Percentiles rank a stretch among this genome's conserved stretches.
Evolutionary conservation across 306 rosid genomes (phyloP).

Genomic region (Rosa lucieae): DNA sequence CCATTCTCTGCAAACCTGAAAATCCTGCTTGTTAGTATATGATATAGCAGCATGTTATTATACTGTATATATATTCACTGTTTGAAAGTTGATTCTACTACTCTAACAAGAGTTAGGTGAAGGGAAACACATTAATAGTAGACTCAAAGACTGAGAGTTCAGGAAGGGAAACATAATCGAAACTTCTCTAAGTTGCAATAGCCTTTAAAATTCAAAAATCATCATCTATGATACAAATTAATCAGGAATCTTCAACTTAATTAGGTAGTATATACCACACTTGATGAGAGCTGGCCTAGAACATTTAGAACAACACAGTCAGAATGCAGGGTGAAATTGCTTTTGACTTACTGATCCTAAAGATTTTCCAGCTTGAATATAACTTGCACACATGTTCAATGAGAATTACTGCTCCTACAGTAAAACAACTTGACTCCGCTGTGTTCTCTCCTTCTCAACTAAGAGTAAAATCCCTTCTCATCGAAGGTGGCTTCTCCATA

Average conservation of each 20-base stretch:
- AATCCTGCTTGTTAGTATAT: slow-evolving; percentile 13
- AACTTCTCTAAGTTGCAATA: not conserved
- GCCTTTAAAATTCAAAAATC: not conserved
- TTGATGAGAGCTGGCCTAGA: not conserved
- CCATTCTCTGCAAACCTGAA: slow-evolving; percentile 98
- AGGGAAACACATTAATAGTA: not conserved
- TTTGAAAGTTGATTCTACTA: slow-evolving; percentile 1
- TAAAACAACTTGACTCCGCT: not conserved
- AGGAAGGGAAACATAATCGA: not conserved
- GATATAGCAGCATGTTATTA: not conserved
- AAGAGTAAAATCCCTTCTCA: not conserved
- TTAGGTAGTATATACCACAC: not conserved
- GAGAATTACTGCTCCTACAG: not conserved
- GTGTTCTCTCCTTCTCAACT: not conserved
- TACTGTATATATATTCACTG: not conserved
- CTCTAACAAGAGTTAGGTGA: not conserved
- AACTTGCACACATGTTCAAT: not conserved
- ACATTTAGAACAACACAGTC: not conserved
- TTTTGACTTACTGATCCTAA: not conserved
- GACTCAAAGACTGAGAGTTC: not conserved
- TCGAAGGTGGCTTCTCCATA: not conserved
- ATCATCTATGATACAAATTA: not conserved
- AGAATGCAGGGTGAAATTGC: not conserved
- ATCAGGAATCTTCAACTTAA: not conserved
- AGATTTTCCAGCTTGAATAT: not conserved